These are phyloP conservation scores for Leccinum pallidistipes DNA, from an alignment of 1,284 basidiomycete species.

Conservation along the genomic window DNA sequence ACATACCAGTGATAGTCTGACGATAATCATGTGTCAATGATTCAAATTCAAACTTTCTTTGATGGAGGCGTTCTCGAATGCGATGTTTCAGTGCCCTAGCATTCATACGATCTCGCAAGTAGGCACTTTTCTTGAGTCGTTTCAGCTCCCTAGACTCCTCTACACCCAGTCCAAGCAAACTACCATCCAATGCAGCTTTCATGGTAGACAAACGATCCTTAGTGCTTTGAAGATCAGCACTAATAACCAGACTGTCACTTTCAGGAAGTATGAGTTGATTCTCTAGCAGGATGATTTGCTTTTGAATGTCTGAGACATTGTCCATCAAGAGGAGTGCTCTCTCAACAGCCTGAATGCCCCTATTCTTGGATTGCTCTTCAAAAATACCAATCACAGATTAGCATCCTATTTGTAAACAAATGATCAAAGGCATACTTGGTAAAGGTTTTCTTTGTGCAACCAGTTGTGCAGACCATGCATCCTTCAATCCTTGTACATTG, in stretches of 20 bases:
- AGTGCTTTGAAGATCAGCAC: not conserved
- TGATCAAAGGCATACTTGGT: not conserved
- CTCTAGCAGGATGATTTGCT: not conserved
- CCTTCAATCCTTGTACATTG: not conserved
- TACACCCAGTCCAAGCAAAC: not conserved
- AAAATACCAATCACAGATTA: too few relatives aligned
- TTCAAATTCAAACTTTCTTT: constrained; percentile 1
- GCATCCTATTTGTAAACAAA: too few relatives aligned
- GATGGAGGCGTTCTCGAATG: not conserved
- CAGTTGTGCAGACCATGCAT: not conserved
- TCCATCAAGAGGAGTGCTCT: not conserved
- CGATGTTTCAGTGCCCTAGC: not conserved
- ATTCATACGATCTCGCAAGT: not conserved
- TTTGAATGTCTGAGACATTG: not conserved
- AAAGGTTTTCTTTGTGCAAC: not conserved
- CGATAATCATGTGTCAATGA: not conserved
- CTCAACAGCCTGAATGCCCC: not conserved
- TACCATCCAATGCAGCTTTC: not conserved
- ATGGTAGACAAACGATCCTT: not conserved
- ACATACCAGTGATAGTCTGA: not conserved
- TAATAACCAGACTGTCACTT: not conserved
- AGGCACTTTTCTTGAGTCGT: not conserved
- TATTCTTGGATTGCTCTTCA: not conserved
- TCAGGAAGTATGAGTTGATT: too few relatives aligned
- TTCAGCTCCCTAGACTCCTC: not conserved